Base-by-base conservation (phyloP, 2,329 filamentous ascomycete species). In the Arthrobotrys conoides region DNA sequence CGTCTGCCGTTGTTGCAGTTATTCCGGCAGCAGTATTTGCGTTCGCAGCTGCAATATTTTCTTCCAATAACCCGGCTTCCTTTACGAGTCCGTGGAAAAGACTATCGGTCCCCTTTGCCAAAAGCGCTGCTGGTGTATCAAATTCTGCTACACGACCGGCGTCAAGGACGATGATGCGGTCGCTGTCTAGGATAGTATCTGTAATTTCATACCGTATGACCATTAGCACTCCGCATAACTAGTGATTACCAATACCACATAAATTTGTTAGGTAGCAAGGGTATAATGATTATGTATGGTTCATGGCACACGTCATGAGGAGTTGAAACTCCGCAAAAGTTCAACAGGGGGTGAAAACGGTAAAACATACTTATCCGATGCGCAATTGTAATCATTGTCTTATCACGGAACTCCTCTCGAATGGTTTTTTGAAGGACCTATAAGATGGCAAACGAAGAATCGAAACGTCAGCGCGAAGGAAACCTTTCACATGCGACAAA, bases 311-410 rank as follows among this genome's bases (percentile, higher is more conserved):
- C 57, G 30, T 49, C 44, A 53, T 53, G 36, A 38, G 36, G 33
- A 53, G 46, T 41, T 33, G n/a, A 36, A n/a, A 10, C 63, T 36
- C 44, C 30, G 22, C 30, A 67, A 51, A 38, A 12, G 49, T 22
- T 38, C 20, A n/a, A 53, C 53, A 66, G 51, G 18, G 59, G 59
- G 38, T 30, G 36, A 10, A 36, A 57, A 30, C 27, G 27, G 59
- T 3, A 51, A 38, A 71, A 81, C 81, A 79, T 80, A 81, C 81
- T 98, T 86, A 99, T 97, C 70, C 96, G 91, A 86, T 99, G 96
- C 27, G 96, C 96, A 83, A 99, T 97, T 0, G 96, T 99, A 85
- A 99, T 97, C 85, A 99, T 98, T 44, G 96, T 99, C 68, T 93
- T 90, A 85, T 97, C 93, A 79, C 91, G 88, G 86, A 99, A 99